Evolutionary conservation across 2,329 filamentous ascomycete genomes (phyloP).

Genomic region (Bertia moriformis): DNA sequence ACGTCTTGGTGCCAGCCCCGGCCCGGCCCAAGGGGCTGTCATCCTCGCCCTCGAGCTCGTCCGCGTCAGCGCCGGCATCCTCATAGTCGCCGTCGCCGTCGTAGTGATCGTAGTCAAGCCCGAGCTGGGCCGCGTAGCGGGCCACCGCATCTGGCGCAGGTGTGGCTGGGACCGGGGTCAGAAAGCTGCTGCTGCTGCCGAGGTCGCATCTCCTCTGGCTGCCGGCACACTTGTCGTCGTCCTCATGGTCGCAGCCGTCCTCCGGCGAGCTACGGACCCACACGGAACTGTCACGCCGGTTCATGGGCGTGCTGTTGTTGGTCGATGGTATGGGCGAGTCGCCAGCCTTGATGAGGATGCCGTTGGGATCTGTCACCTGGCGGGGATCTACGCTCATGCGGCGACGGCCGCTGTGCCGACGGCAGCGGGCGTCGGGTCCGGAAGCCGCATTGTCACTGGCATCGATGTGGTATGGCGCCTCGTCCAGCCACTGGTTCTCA

Average conservation of each 20-base stretch:
- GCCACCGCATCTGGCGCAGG: slow-evolving; percentile 39
- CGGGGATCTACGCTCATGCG: slow-evolving; percentile 72
- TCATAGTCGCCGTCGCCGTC: no score
- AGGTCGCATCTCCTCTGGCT: slow-evolving; percentile 17
- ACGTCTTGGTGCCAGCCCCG: slow-evolving; percentile 31
- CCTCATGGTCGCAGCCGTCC: slow-evolving; percentile 19
- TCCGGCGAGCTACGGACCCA: slow-evolving; percentile 37
- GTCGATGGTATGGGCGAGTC: slow-evolving; percentile 15
- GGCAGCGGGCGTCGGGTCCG: no score
- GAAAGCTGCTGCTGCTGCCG: slow-evolving; percentile 16
- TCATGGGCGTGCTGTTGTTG: slow-evolving; percentile 29
- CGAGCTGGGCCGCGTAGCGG: slow-evolving; percentile 32
- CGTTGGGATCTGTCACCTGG: slow-evolving; percentile 54
- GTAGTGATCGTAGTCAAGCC: no score
- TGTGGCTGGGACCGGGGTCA: slow-evolving; percentile 43
- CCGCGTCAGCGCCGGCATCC: slow-evolving; percentile 9
- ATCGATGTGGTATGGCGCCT: slow-evolving; percentile 55
- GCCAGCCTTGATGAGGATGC: slow-evolving; percentile 30
- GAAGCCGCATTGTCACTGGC: no score
- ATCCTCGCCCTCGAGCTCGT: slow-evolving; percentile 2
- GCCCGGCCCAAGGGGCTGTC: slow-evolving; percentile 14
- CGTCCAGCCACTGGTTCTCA: slow-evolving; percentile 63
- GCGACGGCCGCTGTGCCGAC: slow-evolving; percentile 56
- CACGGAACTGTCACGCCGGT: slow-evolving; percentile 34
- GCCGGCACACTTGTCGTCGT: slow-evolving; percentile 13